Base-by-base conservation (phyloP, 1,284 basidiomycete genomes). In the Puccinia coronata region DNA sequence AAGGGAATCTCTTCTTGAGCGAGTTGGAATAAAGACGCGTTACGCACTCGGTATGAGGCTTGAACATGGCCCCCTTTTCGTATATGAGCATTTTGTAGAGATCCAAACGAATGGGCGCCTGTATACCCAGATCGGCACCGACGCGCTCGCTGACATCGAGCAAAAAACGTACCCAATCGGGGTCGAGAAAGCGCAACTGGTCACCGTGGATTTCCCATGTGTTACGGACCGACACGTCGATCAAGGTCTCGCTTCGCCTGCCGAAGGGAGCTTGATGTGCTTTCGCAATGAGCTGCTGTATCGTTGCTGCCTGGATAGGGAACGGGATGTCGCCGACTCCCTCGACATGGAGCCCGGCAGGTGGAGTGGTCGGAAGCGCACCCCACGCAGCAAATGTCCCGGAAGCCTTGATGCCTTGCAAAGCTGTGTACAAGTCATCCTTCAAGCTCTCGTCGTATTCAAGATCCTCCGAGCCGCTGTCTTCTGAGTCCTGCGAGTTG, bases 181-280 rank as follows among this genome's bases (percentile, higher is more conserved):
- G 61, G 61, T 65, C 61, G 31, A 65, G 61, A n/a, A 65, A 65
- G 39, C 39, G 61, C 23, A 65, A 65, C 36, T 65, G 61, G 41
- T 65, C 61, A 3, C 36, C 61, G n/a, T 65, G 23, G 8, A 65
- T 39, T 65, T 65, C 34, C 61, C 61, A 41, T n/a, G 61, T 65
- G 36, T 65, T 41, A n/a, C 39, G 61, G 61, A 39, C 61, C 2
- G 61, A 65, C 3, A 65, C 31, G 31, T 65, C 61, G 1, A 65
- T 39, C 3, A 65, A 39, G 39, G 61, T 65, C 36, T 65, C 39
- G 61, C 61, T 65, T 65, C 39, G 20, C 36, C 61, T 18, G 39
- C 61, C 61, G 41, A 65, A 65, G 34, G 61, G 61, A 65, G 36
- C 61, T 18, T 65, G 61, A 41, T 65, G 61, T 8, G 61, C 34